Evolutionary conservation across 768 basidiomycete species (phyloP), one percentile per base, ranked within the genome.

Genomic region (Udeniomyces megalosporus): DNA sequence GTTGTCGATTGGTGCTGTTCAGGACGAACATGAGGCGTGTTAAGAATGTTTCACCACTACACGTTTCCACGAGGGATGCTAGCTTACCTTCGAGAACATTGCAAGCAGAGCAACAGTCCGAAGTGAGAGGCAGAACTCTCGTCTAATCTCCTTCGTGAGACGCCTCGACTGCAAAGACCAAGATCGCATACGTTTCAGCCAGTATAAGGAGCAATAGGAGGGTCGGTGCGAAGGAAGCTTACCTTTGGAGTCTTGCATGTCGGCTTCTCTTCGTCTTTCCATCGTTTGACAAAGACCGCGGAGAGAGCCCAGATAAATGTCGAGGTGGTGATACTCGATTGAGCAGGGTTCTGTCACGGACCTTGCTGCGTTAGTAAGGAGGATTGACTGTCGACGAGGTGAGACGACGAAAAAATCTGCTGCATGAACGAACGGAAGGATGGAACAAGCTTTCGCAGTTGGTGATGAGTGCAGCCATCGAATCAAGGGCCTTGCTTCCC

Each of bases 391-490:
- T n/a, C n/a, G n/a, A n/a, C n/a, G n/a, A n/a, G n/a, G n/a, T n/a
- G n/a, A n/a, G n/a, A n/a, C n/a, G n/a, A n/a, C n/a, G n/a, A n/a
- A n/a, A 22, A 12, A 22, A 11, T 55, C 24, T 24, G 42, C 34
- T 44, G 35, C 17, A 20, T 24, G 67, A 10, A 38, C 55, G 42
- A 48, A 51, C 47, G 6, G 55, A 58, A 2, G 89, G 89, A 70
- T 91, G 89, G 75, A 91, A 93, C 75, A 89, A 90, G 60, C 83
- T 83, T 72, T 93, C 90, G 29, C 83, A 85, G 5, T 87, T 88
- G 7, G 85, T 86, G 67, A 93, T 82, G 65, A 93, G 75, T 71
- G 84, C 84, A 12, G 82, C 82, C n/a, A 93, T 75, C 8, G 88
- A 86, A 71, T 91, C 88, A 60, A 93, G 75, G 3, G 89, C 86